Conservation (phyloP, 345 rosid species). For the Carallia pectinifolia region DNA sequence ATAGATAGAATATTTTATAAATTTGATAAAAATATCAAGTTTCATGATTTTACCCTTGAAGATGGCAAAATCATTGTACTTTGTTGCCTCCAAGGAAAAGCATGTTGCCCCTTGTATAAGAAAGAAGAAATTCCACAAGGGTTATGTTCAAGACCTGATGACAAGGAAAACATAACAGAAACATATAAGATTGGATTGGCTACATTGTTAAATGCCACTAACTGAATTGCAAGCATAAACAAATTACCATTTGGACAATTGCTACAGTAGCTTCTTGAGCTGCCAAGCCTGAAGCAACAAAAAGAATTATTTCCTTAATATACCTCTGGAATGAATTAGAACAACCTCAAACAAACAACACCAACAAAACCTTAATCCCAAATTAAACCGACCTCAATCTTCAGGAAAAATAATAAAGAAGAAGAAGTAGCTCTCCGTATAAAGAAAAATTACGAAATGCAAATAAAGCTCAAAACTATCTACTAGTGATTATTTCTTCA, state of each 20-base stretch:
- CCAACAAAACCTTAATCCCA: too few relatives aligned
- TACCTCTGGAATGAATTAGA: neutral
- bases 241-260: constrained; percentile 47
- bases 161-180: constrained; percentile 17
- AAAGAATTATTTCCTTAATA: neutral
- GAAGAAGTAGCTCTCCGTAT: neutral
- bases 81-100: constrained; percentile 40
- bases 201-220: neutral
- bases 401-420: neutral
- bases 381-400: neutral
- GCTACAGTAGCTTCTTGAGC: constrained; percentile 46
- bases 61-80: constrained; percentile 45
- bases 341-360: neutral
- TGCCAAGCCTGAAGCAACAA: constrained; percentile 42
- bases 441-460: neutral
- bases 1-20: neutral
- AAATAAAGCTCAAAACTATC: neutral
- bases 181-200: neutral
- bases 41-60: constrained; percentile 48
- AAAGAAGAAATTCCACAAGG: constrained; percentile 34
- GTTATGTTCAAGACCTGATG: constrained; percentile 41
- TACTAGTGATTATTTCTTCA: neutral
- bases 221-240: constrained; percentile 1
- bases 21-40: constrained; percentile 6
- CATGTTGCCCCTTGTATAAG: constrained; percentile 32